Evolutionary conservation across 495 filamentous ascomycete genomes (phyloP).

Genomic region (Trichoderma erinaceum): DNA sequence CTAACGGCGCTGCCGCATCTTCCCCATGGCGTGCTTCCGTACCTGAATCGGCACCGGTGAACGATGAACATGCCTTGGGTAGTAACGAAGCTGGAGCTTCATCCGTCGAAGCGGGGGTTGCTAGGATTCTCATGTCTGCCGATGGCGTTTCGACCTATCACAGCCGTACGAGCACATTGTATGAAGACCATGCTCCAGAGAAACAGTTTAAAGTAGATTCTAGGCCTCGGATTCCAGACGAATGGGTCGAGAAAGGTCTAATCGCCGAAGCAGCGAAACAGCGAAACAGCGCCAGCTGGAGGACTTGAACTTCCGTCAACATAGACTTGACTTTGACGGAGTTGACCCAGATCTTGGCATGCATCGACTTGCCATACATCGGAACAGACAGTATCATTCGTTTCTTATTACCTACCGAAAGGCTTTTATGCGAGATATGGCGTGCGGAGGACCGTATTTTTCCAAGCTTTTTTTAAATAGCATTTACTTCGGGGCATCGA

Average conservation of each 20-base stretch:
- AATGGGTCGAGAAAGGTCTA: not conserved
- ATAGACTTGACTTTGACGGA: conserved; percentile 38
- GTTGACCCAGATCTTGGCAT: conserved; percentile 35
- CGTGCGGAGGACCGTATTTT: conserved; percentile 39
- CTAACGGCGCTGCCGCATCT: not conserved
- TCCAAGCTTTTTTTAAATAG: conserved; percentile 43
- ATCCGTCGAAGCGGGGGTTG: not conserved
- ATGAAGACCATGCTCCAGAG: not conserved
- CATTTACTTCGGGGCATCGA: conserved; percentile 39
- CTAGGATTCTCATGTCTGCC: not conserved
- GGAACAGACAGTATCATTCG: conserved; percentile 31
- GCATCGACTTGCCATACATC: conserved; percentile 36
- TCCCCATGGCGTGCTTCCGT: not conserved
- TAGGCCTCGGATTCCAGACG: not conserved
- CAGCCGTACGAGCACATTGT: not conserved
- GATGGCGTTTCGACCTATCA: not conserved
- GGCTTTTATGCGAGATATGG: conserved; percentile 37
- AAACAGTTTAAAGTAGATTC: not conserved
- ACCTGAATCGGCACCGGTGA: not conserved
- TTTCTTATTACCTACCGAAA: conserved; percentile 32
- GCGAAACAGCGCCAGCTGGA: conserved; percentile 28
- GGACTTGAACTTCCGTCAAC: conserved; percentile 24
- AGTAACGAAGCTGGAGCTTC: not conserved
- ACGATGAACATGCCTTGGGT: not conserved
- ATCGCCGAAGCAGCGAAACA: conserved; percentile 11